Percentiles rank a stretch among this genome's conserved stretches.
phyloP scores from a whole-genome alignment of 2,329 filamentous ascomycete species.

The Cladosporium sp. region DNA sequence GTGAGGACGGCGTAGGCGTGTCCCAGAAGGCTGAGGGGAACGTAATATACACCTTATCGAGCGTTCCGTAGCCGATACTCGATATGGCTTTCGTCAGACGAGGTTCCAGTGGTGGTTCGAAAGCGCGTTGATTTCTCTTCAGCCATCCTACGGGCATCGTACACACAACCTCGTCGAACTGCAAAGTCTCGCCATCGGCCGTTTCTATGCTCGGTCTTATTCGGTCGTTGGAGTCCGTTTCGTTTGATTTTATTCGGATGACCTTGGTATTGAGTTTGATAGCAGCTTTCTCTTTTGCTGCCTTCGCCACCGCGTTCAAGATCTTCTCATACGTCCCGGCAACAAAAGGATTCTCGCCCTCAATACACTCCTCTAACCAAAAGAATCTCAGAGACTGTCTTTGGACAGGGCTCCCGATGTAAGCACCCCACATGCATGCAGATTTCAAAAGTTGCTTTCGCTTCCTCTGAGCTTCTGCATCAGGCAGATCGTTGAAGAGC shows the following conservation, averaged over 20 bases:
- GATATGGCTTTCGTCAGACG: constrained; percentile 58
- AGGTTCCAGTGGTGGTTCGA: constrained; percentile 57
- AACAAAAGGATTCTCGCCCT: constrained; percentile 64
- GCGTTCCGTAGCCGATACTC: constrained; percentile 64
- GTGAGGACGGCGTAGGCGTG: constrained; percentile 23
- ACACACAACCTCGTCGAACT: constrained; percentile 65
- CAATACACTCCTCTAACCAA: constrained; percentile 74
- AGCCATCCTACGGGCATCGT: constrained; percentile 68
- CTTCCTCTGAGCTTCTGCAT: constrained; percentile 39
- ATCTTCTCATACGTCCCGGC: constrained; percentile 58
- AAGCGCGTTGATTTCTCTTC: constrained; percentile 54
- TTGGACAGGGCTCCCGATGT: constrained; percentile 61
- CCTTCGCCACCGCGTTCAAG: constrained; percentile 55
- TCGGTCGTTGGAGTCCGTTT: constrained; percentile 14
- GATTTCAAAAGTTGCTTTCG: constrained; percentile 49
- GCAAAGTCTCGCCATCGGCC: constrained; percentile 40
- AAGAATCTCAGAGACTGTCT: constrained; percentile 71
- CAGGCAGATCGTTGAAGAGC: constrained; percentile 33
- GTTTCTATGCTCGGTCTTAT: constrained; percentile 48
- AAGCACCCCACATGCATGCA: constrained; percentile 66
- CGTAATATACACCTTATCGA: constrained; percentile 63
- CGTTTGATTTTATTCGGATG: constrained; percentile 34
- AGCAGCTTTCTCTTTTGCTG: constrained; percentile 52
- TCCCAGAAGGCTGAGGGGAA: constrained; percentile 75
- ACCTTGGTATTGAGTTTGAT: constrained; percentile 50